Percentiles rank a stretch among this genome's conserved stretches.
Conservation (phyloP, 371 early-diverging fungal species). For the Mucor mucedo region DNA sequence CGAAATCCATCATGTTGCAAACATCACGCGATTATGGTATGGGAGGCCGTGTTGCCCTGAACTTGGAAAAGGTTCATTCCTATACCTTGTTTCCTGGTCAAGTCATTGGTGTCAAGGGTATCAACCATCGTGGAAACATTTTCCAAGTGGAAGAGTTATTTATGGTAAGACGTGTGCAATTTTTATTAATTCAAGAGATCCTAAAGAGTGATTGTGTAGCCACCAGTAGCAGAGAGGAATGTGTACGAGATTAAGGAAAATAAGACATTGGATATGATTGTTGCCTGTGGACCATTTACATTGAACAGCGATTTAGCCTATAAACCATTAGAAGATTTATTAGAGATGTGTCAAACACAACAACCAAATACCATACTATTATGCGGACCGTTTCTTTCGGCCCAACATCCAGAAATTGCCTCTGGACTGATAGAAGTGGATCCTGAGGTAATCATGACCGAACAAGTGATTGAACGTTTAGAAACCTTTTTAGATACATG, state of each 20-base stretch:
- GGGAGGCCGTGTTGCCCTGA: conserved; percentile 72
- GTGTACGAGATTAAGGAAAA: conserved; percentile 32
- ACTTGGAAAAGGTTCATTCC: conserved; percentile 55
- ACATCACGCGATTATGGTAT: conserved; percentile 73
- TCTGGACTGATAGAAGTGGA: conserved; percentile 58
- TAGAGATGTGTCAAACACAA: conserved; percentile 58
- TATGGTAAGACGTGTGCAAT: conserved; percentile 15
- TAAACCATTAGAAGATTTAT: conserved; percentile 78
- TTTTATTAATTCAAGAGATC: no score
- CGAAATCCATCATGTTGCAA: conserved; percentile 76
- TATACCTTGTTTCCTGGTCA: conserved; percentile 80
- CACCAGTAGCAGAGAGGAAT: conserved; percentile 40
- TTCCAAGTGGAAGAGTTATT: conserved; percentile 34
- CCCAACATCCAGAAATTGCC: conserved; percentile 66
- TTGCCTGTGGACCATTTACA: conserved; percentile 89
- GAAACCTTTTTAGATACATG: conserved; percentile 46
- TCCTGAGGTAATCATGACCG: conserved; percentile 71
- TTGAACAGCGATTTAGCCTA: conserved; percentile 74
- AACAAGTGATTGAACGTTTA: conserved; percentile 58
- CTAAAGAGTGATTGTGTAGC: conserved; percentile 18
- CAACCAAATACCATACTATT: conserved; percentile 82
- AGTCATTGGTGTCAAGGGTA: conserved; percentile 57
- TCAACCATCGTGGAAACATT: conserved; percentile 32
- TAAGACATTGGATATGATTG: conserved; percentile 66
- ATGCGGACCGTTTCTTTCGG: conserved; percentile 87